Evolutionary conservation across 371 early-diverging fungal species (phyloP).

Genomic region (Apophysomyces trapeziformis): DNA sequence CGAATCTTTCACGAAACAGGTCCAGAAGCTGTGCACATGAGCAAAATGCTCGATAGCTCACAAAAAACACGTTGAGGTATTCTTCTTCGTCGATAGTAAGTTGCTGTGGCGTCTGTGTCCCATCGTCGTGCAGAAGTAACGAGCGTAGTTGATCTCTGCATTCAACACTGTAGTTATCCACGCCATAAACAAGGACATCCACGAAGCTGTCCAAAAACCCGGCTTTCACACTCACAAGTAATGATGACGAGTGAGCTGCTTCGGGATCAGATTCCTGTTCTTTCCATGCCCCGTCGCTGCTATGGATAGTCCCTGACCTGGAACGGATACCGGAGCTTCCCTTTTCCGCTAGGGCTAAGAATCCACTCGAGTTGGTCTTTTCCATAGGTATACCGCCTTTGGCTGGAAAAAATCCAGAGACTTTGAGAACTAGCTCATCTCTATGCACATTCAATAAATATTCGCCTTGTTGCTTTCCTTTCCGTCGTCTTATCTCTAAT

Average conservation of each 20-base stretch:
- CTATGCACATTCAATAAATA: constrained; percentile 23
- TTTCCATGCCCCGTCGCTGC: constrained; percentile 12
- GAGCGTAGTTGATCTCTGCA: constrained; percentile 51
- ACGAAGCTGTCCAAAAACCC: constrained; percentile 57
- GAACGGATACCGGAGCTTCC: constrained; percentile 27
- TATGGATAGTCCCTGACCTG: constrained; percentile 22
- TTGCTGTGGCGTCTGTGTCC: constrained; percentile 12
- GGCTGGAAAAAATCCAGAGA: constrained; percentile 23
- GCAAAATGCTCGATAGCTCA: constrained; percentile 62
- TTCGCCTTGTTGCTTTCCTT: constrained; percentile 21
- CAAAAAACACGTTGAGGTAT: constrained; percentile 56
- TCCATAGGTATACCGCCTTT: constrained; percentile 18
- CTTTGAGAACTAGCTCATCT: constrained; percentile 33
- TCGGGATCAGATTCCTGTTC: constrained; percentile 7
- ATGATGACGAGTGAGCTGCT: not conserved
- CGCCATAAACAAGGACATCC: constrained; percentile 57
- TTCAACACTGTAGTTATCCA: constrained; percentile 42
- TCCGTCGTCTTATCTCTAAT: constrained; percentile 29
- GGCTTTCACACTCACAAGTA: constrained; percentile 52
- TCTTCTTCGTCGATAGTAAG: constrained; percentile 53
- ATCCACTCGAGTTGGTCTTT: constrained; percentile 24
- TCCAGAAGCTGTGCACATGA: constrained; percentile 53
- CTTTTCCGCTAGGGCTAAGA: constrained; percentile 23
- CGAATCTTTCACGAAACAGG: constrained; percentile 49
- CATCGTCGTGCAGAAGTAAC: constrained; percentile 19